Evolutionary conservation across 1,284 basidiomycete genomes (phyloP).

Genomic region (Trichosporon sp.): DNA sequence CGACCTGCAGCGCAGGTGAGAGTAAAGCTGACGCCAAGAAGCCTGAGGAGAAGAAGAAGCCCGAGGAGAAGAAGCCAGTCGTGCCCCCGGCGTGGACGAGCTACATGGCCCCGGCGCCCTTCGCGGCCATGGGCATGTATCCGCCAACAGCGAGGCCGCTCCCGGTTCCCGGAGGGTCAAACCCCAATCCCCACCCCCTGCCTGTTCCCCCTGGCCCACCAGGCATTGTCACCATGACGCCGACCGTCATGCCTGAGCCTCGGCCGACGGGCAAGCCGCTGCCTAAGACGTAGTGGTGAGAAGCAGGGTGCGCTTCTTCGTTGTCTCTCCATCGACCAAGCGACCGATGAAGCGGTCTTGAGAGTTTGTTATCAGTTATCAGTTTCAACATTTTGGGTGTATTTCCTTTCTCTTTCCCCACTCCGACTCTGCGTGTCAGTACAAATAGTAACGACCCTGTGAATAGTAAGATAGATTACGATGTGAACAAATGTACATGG

Average conservation of each 20-base stretch:
- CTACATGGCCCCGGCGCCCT: conserved; percentile 4
- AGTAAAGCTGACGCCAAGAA: not conserved
- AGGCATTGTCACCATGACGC: not conserved
- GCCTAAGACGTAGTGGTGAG: not conserved
- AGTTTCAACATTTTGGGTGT: not conserved
- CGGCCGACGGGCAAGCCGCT: not conserved
- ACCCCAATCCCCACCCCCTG: not conserved
- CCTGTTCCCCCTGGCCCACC: not conserved
- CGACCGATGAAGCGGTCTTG: not conserved
- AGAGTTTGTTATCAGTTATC: too few relatives aligned
- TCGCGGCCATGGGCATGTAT: conserved; percentile 6
- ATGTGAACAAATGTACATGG: conserved; percentile 17
- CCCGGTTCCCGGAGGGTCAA: not conserved
- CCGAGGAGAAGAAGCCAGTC: conserved; percentile 10
- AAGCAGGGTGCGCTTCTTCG: not conserved
- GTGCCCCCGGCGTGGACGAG: conserved; percentile 12
- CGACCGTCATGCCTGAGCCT: not conserved
- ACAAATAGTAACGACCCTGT: not conserved
- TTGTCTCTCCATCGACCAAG: not conserved
- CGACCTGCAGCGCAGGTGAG: not conserved
- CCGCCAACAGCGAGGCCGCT: not conserved
- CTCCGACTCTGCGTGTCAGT: not conserved
- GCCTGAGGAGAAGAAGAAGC: conserved; percentile 19
- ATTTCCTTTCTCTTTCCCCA: not conserved
- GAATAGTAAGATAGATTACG: conserved; percentile 6